These are phyloP conservation scores for Pleurostoma richardsiae DNA, from an alignment of 2,329 filamentous ascomycete species.

Conservation along the genomic window DNA sequence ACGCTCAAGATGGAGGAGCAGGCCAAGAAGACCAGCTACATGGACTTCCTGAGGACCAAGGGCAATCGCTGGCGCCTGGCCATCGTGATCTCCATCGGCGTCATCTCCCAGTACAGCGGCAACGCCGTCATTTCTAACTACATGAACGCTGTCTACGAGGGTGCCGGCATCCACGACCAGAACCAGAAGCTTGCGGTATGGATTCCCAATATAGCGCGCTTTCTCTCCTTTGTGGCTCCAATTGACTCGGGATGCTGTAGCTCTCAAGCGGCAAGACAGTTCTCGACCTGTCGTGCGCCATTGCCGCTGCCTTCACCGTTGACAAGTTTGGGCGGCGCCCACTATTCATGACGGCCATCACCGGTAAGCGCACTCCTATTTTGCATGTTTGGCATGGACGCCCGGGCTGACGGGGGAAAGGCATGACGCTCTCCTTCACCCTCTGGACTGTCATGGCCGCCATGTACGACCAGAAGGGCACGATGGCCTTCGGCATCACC, in stretches of 20 bases:
- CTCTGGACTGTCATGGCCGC: conserved; percentile 49
- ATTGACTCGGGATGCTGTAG: background rate
- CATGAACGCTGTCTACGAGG: conserved; percentile 56
- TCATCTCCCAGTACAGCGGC: conserved; percentile 65
- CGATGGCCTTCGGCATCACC: conserved; percentile 36
- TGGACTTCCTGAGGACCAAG: conserved; percentile 56
- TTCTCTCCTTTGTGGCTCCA: background rate
- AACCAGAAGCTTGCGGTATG: conserved; percentile 50
- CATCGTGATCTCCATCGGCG: conserved; percentile 56
- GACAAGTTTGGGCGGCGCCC: conserved; percentile 47
- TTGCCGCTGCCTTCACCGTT: conserved; percentile 44
- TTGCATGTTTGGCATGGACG: conserved; percentile 34
- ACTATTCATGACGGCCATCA: conserved; percentile 44
- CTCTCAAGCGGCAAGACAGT: conserved; percentile 52
- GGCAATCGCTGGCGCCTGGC: conserved; percentile 61
- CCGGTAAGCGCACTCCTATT: background rate
- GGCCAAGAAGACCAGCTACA: conserved; percentile 42
- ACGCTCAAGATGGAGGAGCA: conserved; percentile 55
- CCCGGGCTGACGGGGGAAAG: conserved; percentile 19
- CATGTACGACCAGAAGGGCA: conserved; percentile 38
- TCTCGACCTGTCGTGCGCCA: conserved; percentile 52
- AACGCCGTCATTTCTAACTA: conserved; percentile 66
- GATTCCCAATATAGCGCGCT: conserved; percentile 6
- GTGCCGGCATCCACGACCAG: conserved; percentile 53
- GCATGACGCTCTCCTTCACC: conserved; percentile 41